Percentiles rank a stretch among this genome's conserved stretches.
Evolutionary conservation across 2,329 filamentous ascomycete species (phyloP).

Genomic region (Fusarium austroafricanum): DNA sequence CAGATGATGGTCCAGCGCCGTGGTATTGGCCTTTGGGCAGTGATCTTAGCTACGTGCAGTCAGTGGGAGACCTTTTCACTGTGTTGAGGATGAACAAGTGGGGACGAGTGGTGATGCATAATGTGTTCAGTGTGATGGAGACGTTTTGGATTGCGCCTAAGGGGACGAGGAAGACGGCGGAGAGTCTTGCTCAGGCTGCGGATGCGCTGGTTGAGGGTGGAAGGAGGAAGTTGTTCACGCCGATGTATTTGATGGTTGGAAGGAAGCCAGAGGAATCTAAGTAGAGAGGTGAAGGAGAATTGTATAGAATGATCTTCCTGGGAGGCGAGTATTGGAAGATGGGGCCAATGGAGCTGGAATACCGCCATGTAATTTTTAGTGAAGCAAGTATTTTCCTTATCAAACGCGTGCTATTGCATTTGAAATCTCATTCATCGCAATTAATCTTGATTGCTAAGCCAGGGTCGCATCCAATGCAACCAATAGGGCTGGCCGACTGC

Average conservation of each 20-base stretch:
- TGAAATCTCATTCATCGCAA: background rate
- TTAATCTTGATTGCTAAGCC: conserved; percentile 2
- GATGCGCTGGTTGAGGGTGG: conserved; percentile 87
- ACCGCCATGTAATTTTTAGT: background rate
- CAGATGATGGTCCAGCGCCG: conserved; percentile 64
- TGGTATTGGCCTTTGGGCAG: conserved; percentile 91
- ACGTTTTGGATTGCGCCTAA: conserved; percentile 75
- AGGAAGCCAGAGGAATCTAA: background rate
- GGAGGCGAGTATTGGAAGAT: too few species aligned
- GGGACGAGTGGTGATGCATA: conserved; percentile 77
- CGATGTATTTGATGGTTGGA: conserved; percentile 78
- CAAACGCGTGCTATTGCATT: background rate
- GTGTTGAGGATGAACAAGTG: conserved; percentile 86
- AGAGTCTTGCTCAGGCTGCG: conserved; percentile 79
- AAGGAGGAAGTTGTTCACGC: conserved; percentile 87
- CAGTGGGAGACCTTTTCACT: conserved; percentile 77
- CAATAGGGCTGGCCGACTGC: background rate
- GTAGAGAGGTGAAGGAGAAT: too few species aligned
- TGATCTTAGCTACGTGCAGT: conserved; percentile 81
- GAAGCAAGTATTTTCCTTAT: background rate
- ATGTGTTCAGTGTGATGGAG: conserved; percentile 79
- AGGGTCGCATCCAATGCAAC: background rate
- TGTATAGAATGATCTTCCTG: too few species aligned
- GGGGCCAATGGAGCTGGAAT: background rate
- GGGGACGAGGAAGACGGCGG: conserved; percentile 88